These are phyloP conservation scores for Tritrichomonas foetus DNA, from an alignment of 208 protist species.

Conservation along the genomic window DNA sequence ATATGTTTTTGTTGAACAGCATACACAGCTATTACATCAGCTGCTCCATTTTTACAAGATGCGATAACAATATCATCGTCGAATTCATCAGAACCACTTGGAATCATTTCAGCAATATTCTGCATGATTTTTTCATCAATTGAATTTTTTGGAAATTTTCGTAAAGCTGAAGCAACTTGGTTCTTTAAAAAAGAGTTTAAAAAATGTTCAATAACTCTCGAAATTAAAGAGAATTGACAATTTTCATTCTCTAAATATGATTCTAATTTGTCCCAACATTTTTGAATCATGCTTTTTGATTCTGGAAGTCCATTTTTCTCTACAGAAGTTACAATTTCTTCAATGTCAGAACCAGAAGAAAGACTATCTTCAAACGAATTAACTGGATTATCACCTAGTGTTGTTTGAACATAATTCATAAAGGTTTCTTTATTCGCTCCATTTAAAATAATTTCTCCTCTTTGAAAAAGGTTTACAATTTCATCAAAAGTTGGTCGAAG, in stretches of 20 bases:
- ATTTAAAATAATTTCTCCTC: background rate
- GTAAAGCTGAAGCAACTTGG: background rate
- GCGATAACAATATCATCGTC: background rate
- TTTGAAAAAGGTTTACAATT: conserved; percentile 1
- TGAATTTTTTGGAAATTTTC: background rate
- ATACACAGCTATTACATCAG: background rate
- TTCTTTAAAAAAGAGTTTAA: background rate
- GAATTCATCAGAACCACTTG: background rate
- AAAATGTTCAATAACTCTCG: background rate
- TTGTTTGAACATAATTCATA: background rate
- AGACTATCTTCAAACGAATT: background rate
- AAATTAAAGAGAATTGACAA: too few relatives aligned
- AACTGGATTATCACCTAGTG: background rate
- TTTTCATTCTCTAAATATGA: background rate
- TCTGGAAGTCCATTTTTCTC: background rate
- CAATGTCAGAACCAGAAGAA: background rate
- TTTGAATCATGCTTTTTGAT: background rate
- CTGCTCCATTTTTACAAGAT: conserved; percentile 2
- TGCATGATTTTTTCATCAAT: too few relatives aligned
- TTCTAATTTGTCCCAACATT: conserved; percentile 5
- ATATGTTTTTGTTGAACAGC: background rate
- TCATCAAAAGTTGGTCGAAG: background rate
- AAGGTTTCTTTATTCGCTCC: background rate
- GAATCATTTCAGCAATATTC: background rate
- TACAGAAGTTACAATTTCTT: background rate